phyloP scores from a whole-genome alignment of 2,329 filamentous ascomycete species.

The Talaromyces sp. region DNA sequence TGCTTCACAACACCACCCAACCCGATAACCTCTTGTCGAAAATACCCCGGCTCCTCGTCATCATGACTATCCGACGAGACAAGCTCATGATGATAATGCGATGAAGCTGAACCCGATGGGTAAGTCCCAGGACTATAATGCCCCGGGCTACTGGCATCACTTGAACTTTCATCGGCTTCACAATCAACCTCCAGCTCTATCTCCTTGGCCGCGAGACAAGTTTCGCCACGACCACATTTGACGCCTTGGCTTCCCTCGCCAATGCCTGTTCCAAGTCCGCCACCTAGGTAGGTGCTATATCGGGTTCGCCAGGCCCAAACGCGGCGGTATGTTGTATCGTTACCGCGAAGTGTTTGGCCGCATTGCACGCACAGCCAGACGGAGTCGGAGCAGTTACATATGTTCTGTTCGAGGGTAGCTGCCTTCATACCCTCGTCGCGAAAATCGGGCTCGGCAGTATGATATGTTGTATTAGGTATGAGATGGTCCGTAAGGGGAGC shows the following conservation, averaged over 20 bases:
- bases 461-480: constrained; percentile 19
- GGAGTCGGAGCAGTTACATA: constrained; percentile 58
- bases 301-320: constrained; percentile 90
- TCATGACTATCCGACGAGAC: constrained; percentile 30
- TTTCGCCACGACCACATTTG: constrained; percentile 76
- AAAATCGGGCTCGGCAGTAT: constrained; percentile 33
- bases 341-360: constrained; percentile 66
- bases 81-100: constrained; percentile 23
- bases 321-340: constrained; percentile 61
- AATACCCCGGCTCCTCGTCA: constrained; percentile 67
- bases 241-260: constrained; percentile 88
- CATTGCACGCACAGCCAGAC: constrained; percentile 89
- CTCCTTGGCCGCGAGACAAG: constrained; percentile 74
- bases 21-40: constrained; percentile 85
- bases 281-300: constrained; percentile 76
- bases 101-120: constrained; percentile 13
- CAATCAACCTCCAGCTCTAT: constrained; percentile 85
- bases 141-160: constrained; percentile 22
- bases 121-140: constrained; percentile 18
- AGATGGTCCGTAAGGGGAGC: constrained; percentile 60
- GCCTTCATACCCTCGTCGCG: constrained; percentile 20
- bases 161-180: constrained; percentile 68
- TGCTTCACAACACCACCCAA: constrained; percentile 87
- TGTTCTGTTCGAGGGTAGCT: constrained; percentile 55
- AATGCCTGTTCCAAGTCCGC: constrained; percentile 80